Evolutionary conservation across 768 basidiomycete genomes (phyloP).

Genomic region (Imleria badia): DNA sequence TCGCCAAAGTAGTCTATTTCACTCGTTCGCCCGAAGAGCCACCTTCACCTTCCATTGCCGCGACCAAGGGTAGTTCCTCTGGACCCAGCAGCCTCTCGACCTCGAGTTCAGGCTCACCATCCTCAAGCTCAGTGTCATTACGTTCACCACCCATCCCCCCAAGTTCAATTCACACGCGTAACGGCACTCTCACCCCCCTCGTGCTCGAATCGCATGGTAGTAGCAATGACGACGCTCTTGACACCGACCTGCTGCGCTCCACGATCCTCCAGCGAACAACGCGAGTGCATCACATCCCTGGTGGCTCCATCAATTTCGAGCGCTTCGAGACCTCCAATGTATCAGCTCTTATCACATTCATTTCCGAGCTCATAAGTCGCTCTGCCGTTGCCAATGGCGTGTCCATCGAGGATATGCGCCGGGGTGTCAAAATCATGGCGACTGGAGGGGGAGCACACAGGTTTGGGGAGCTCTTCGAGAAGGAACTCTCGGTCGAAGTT

Average conservation of each 20-base stretch:
- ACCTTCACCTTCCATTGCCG: conserved; percentile 67
- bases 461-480: conserved; percentile 81
- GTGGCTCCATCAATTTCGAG: conserved; percentile 96
- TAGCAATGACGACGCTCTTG: conserved; percentile 29
- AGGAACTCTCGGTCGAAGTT: conserved; percentile 80
- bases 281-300: conserved; percentile 72
- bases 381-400: conserved; percentile 87
- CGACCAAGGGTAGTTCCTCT: conserved; percentile 57
- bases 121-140: conserved; percentile 1
- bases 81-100: conserved; percentile 43
- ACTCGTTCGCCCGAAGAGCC: conserved; percentile 89
- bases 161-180: conserved; percentile 40
- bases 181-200: conserved; percentile 81
- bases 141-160: conserved; percentile 26
- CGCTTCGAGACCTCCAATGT: conserved; percentile 94
- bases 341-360: conserved; percentile 79
- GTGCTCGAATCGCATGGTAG: conserved; percentile 56
- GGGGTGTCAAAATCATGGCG: conserved; percentile 94
- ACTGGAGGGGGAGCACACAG: conserved; percentile 97
- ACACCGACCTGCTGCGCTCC: conserved; percentile 52
- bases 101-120: conserved; percentile 34
- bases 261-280: conserved; percentile 68
- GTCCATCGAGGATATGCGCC: conserved; percentile 85
- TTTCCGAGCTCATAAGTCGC: conserved; percentile 80
- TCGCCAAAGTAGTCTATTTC: conserved; percentile 98